Percentiles rank a stretch among this genome's conserved stretches.
Conservation (phyloP, 2,329 filamentous ascomycete genomes). For the Ophiocordyceps camponoti-floridani region DNA sequence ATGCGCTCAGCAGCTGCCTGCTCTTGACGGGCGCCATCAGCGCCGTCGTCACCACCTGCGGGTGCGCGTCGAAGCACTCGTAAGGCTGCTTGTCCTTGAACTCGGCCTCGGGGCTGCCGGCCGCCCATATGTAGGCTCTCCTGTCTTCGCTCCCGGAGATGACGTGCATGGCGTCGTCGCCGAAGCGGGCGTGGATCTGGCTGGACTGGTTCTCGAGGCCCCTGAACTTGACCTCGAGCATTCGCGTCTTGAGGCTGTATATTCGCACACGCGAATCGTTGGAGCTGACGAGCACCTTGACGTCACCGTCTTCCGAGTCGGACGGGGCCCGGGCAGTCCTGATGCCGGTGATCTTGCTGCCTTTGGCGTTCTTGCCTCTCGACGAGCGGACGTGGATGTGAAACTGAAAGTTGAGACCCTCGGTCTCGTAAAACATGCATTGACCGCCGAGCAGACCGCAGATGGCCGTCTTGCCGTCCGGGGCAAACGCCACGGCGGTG, state of each 20-base stretch:
- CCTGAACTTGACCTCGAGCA: slow-evolving; percentile 73
- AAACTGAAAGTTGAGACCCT: slow-evolving; percentile 65
- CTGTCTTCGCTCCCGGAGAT: slow-evolving; percentile 88
- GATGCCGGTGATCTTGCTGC: slow-evolving; percentile 94
- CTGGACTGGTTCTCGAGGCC: slow-evolving; percentile 81
- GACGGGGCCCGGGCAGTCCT: slow-evolving; percentile 46
- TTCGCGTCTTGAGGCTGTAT: slow-evolving; percentile 75
- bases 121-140: slow-evolving; percentile 77
- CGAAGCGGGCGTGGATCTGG: slow-evolving; percentile 80
- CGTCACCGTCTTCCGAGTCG: slow-evolving; percentile 35
- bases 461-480: slow-evolving; percentile 78
- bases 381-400: slow-evolving; percentile 91
- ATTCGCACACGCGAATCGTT: slow-evolving; percentile 87
- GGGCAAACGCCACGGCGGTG: slow-evolving; percentile 84
- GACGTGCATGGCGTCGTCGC: slow-evolving; percentile 70
- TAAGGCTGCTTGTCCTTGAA: slow-evolving; percentile 64
- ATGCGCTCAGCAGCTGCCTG: slow-evolving; percentile 57
- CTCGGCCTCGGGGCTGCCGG: slow-evolving; percentile 30
- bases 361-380: slow-evolving; percentile 82
- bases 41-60: slow-evolving; percentile 76
- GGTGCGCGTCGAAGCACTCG: slow-evolving; percentile 83
- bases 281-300: slow-evolving; percentile 78
- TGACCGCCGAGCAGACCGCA: slow-evolving; percentile 74
- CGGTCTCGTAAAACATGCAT: slow-evolving; percentile 83
- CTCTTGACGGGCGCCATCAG: slow-evolving; percentile 68